Percentiles rank a stretch among this genome's conserved stretches.
phyloP scores from a whole-genome alignment of 495 filamentous ascomycete species.

The Penicillium ucsense region DNA sequence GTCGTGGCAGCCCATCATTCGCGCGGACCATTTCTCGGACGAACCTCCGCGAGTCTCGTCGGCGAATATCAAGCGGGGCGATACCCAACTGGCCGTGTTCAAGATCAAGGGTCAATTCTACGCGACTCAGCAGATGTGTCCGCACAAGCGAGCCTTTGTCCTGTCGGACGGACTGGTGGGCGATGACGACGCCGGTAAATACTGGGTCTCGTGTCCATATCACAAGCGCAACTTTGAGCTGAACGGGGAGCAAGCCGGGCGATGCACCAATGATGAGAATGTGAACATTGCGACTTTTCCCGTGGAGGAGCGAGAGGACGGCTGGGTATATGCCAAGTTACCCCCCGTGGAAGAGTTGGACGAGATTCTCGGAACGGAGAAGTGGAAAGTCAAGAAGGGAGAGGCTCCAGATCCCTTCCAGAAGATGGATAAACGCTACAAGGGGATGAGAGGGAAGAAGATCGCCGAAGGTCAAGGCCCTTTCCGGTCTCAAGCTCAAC shows the following conservation, averaged over 20 bases:
- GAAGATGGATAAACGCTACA: slow-evolving; percentile 58
- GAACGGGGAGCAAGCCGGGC: slow-evolving; percentile 54
- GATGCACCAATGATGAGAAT: slow-evolving; percentile 65
- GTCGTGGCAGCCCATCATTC: slow-evolving; percentile 78
- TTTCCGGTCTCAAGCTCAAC: slow-evolving; percentile 30
- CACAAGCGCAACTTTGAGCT: slow-evolving; percentile 92
- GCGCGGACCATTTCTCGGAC: slow-evolving; percentile 64
- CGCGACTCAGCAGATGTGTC: slow-evolving; percentile 97
- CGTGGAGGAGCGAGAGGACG: slow-evolving; percentile 68
- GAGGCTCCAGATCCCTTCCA: slow-evolving; percentile 56
- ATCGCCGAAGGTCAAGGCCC: slow-evolving; percentile 37
- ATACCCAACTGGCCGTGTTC: slow-evolving; percentile 89
- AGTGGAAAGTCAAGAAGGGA: slow-evolving; percentile 73
- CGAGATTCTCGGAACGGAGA: slow-evolving; percentile 65
- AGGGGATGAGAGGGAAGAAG: slow-evolving; percentile 50
- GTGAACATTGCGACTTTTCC: slow-evolving; percentile 83
- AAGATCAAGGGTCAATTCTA: slow-evolving; percentile 76
- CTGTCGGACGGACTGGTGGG: slow-evolving; percentile 82
- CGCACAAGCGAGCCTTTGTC: slow-evolving; percentile 88
- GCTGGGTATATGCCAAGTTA: slow-evolving; percentile 77
- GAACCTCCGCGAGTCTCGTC: slow-evolving; percentile 53
- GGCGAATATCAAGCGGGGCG: slow-evolving; percentile 72
- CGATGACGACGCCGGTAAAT: slow-evolving; percentile 53
- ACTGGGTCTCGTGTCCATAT: slow-evolving; percentile 83
- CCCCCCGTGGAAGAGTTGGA: slow-evolving; percentile 83